These are phyloP conservation scores for Sphagnum contortum DNA, from an alignment of 225 moss, liverwort and hornwort species.

Conservation along the genomic window DNA sequence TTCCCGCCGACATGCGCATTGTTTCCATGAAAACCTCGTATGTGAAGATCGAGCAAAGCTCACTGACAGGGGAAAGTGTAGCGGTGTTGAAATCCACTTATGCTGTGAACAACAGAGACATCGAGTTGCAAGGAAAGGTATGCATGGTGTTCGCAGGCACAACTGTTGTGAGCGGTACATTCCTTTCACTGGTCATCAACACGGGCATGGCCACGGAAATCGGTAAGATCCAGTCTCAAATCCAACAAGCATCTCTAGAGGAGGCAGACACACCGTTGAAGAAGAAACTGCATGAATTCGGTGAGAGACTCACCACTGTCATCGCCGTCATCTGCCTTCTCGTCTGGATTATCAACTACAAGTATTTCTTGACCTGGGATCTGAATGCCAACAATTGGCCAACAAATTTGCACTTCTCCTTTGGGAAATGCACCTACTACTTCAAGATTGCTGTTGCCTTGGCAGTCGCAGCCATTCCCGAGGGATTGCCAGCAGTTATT, in stretches of 20 bases:
- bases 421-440: conserved; percentile 93
- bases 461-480: conserved; percentile 93
- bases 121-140: conserved; percentile 87
- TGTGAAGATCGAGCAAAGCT: conserved; percentile 78
- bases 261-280: conserved; percentile 85
- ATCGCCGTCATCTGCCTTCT: conserved; percentile 84
- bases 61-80: conserved; percentile 92
- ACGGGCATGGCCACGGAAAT: conserved; percentile 92
- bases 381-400: conserved; percentile 43
- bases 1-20: conserved; percentile 89
- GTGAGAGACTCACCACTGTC: conserved; percentile 73
- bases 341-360: conserved; percentile 95
- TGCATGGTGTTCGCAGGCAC: conserved; percentile 81
- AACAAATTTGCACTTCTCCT: conserved; percentile 57
- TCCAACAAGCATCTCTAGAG: conserved; percentile 84
- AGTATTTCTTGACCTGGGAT: conserved; percentile 87
- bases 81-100: conserved; percentile 69
- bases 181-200: conserved; percentile 43
- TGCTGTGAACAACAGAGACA: conserved; percentile 42
- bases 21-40: conserved; percentile 70
- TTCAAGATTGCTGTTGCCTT: conserved; percentile 95
- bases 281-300: conserved; percentile 90
- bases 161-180: conserved; percentile 74
- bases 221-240: conserved; percentile 92
- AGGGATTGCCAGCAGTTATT: conserved; percentile 88